Evolutionary conservation across 768 basidiomycete species (phyloP), one percentile per base, ranked within the genome.

Genomic region (Boletellus sp.): DNA sequence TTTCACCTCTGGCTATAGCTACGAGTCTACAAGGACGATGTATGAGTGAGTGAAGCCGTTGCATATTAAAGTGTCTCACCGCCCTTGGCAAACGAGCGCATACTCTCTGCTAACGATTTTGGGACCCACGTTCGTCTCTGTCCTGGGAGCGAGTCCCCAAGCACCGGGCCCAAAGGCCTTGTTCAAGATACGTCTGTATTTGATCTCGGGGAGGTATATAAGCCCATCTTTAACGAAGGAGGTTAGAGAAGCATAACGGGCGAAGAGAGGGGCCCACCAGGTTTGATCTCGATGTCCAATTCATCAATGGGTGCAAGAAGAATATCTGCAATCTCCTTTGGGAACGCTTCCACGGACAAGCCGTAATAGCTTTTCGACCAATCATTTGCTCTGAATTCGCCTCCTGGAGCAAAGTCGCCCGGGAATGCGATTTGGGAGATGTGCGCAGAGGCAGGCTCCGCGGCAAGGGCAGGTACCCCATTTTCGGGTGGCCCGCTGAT

Each of bases 171-270:
- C 94, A 60, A 98, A 97, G 0, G 95, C 93, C 58, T 78, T 84
- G 73, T 97, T 97, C 41, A 97, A 70, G 31, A 91, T 83, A 20
- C 95, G 81, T 16, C 95, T 80, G 62, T 97, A 98, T 65, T 96
- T 95, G 61, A 97, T 98, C 70, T 97, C 95, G 17, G 95, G 95
- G 7, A 98, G 82, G 70, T 97, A 98, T 11, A 96, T 71, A 36
- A 98, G 75, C 5, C 95, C 95, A 58, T 97, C 95, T 95, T 50
- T 8, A 6, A 19, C 37, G 32, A 48, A 53, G 16, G 19, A 42
- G 7, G 22, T 50, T 19, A 58, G 32, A 15, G 19, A 22, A 15
- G 24, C 16, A 16, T 5, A 6, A 2, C 1, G 20, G n/a, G n/a
- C 16, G 20, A 33, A 19, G 23, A 35, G 12, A 48, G 1, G 8